A percentile compares a stretch with the other conserved stretches of the same genome.
These are phyloP conservation scores for Colletotrichum cordylinicola DNA, from an alignment of 2,329 filamentous ascomycete genomes.

Conservation along the genomic window DNA sequence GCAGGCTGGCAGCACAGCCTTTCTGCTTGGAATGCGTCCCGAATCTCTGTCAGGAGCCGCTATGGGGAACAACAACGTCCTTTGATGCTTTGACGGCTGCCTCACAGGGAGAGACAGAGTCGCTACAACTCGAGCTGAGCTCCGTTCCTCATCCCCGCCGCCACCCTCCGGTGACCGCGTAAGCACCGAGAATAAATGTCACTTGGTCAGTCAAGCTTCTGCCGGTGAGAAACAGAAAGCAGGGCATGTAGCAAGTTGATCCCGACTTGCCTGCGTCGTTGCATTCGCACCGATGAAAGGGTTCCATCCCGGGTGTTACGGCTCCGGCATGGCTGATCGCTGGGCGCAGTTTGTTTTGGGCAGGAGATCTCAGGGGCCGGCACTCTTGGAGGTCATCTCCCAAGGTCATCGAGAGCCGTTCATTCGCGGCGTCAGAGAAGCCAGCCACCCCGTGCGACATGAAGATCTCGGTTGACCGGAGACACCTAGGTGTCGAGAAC, in stretches of 20 bases:
- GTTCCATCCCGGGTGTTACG: slow-evolving; percentile 7
- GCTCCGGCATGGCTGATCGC: slow-evolving; percentile 14
- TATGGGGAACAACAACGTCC: background rate
- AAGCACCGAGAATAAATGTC: background rate
- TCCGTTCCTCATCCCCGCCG: background rate
- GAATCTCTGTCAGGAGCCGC: background rate
- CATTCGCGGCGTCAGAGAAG: background rate
- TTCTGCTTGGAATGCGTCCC: background rate
- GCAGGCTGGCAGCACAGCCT: background rate
- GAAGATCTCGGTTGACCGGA: slow-evolving; percentile 14
- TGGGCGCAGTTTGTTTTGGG: slow-evolving; percentile 5
- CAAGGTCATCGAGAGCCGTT: background rate
- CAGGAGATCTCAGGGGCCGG: background rate
- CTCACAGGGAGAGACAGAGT: background rate
- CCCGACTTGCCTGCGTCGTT: background rate
- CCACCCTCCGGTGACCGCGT: background rate
- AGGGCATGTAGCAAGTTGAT: background rate
- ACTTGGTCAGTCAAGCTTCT: background rate
- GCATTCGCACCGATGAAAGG: background rate
- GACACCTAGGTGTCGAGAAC: slow-evolving; percentile 1
- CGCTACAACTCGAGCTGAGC: background rate
- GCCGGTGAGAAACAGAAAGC: background rate
- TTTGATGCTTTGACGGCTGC: background rate
- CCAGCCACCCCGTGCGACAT: background rate
- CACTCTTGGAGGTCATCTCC: background rate